Conservation (phyloP, 306 rosid genomes). For the Cicer cuneatum region DNA sequence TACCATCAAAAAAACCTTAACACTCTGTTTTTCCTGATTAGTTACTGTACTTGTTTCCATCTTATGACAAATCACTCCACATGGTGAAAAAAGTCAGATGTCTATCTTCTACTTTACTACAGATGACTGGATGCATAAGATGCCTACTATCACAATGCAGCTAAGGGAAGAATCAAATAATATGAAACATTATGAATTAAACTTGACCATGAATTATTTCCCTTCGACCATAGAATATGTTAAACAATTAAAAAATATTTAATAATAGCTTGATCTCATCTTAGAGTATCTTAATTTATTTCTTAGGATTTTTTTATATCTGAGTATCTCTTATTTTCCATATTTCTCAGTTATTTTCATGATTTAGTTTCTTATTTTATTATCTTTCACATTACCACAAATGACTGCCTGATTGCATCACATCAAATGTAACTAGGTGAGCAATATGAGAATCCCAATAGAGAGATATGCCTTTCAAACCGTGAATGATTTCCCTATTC, state of each 20-base stretch:
- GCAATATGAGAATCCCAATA: background rate
- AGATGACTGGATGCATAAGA: background rate
- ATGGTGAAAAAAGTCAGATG: background rate
- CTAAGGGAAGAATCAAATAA: background rate
- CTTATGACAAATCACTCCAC: background rate
- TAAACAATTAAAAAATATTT: background rate
- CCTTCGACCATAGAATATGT: background rate
- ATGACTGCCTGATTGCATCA: background rate
- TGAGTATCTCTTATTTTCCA: background rate
- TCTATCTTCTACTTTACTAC: background rate
- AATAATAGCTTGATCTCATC: background rate
- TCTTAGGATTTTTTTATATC: background rate
- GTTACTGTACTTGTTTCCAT: background rate
- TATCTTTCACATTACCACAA: slow-evolving; percentile 10
- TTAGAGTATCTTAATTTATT: background rate
- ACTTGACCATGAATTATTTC: background rate
- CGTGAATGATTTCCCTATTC: background rate
- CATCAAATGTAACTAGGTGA: background rate
- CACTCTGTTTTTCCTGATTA: slow-evolving; percentile 13
- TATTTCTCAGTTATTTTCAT: background rate
- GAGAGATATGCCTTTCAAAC: background rate
- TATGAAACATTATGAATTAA: background rate
- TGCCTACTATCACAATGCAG: background rate
- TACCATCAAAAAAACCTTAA: background rate
- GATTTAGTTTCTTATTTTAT: background rate